Evolutionary conservation across 495 filamentous ascomycete species (phyloP), one percentile per base, ranked within the genome.

Genomic region (Cudoniella acicularis): DNA sequence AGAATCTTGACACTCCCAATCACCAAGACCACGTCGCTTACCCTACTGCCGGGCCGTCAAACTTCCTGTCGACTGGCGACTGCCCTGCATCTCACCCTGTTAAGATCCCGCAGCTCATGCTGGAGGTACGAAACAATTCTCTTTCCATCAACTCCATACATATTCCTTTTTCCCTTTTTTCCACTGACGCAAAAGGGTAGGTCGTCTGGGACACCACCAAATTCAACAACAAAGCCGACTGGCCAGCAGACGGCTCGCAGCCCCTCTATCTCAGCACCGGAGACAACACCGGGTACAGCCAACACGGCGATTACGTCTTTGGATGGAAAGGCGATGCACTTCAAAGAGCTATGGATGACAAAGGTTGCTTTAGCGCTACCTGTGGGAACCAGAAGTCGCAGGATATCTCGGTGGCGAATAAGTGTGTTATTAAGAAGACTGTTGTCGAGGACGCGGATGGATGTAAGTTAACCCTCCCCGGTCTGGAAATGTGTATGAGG

Each of bases 1-100:
- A 85, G 59, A 79, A 90, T 6, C 75, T 84, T 30, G 78, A 82
- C 49, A 50, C 20, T 3, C 48, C 48, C 10, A 71, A 79, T 58
- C 79, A 87, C 67, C 74, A 77, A 66, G 73, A 74, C 10, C 84
- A 87, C 60, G 72, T 87, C 41, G 69, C 76, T 0, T 87, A 84
- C 56, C 83, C 84, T 1, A 62, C 65, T 24, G 64, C 64, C 0
- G 75, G 76, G 9, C 79, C 77, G 13, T 75, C 83, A 26, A 74
- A 72, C 43, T 77, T 78, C 72, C 20, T 50, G 10, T 25, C 85
- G 64, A 73, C 69, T 49, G 83, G 83, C 8, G 17, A 25, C 0
- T 78, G 75, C 66, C 75, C 75, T 46, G n/a, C 54, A 0, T 73
- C 73, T 2, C 85, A 87, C 65, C 83, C 83, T 0, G 70, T 77